phyloP scores from a whole-genome alignment of 495 filamentous ascomycete species.

The Aspergillus egyptiacus region DNA sequence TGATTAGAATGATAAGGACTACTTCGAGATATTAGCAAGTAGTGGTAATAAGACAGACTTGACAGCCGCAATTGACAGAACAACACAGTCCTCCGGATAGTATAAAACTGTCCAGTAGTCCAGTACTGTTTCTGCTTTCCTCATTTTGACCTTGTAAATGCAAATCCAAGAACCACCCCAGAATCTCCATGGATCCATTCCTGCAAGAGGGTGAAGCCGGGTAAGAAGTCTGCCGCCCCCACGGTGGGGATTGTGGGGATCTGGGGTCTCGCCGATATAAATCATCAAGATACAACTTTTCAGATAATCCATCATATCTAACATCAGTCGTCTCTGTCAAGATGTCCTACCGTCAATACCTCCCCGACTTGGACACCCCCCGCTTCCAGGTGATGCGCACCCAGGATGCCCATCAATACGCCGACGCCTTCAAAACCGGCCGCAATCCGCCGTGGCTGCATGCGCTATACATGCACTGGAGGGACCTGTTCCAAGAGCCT shows the following conservation, averaged over 20 bases:
- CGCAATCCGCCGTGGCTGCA: slow-evolving; percentile 63
- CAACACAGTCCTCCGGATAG: too few relatives aligned
- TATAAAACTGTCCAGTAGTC: too few relatives aligned
- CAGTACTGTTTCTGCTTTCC: too few relatives aligned
- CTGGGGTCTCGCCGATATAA: not conserved
- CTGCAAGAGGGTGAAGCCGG: too few relatives aligned
- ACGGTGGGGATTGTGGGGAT: slow-evolving; percentile 13
- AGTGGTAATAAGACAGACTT: too few relatives aligned
- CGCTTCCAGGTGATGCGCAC: slow-evolving; percentile 58
- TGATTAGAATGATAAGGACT: too few relatives aligned
- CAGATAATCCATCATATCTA: not conserved
- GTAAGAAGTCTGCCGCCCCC: slow-evolving; percentile 11
- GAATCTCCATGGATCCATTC: too few relatives aligned
- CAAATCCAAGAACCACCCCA: not conserved
- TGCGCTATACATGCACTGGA: slow-evolving; percentile 60
- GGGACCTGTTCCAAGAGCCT: slow-evolving; percentile 58
- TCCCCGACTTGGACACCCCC: slow-evolving; percentile 54
- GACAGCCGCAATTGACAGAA: too few relatives aligned
- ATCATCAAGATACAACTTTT: not conserved
- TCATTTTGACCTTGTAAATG: too few relatives aligned
- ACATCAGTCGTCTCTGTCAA: not conserved
- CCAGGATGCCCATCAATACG: slow-evolving; percentile 61
- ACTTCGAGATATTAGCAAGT: too few relatives aligned
- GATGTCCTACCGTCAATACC: slow-evolving; percentile 45
- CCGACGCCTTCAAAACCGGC: slow-evolving; percentile 51